Evolutionary conservation across 176 grass and related monocot species (phyloP).

Genomic region (Pharus latifolius): DNA sequence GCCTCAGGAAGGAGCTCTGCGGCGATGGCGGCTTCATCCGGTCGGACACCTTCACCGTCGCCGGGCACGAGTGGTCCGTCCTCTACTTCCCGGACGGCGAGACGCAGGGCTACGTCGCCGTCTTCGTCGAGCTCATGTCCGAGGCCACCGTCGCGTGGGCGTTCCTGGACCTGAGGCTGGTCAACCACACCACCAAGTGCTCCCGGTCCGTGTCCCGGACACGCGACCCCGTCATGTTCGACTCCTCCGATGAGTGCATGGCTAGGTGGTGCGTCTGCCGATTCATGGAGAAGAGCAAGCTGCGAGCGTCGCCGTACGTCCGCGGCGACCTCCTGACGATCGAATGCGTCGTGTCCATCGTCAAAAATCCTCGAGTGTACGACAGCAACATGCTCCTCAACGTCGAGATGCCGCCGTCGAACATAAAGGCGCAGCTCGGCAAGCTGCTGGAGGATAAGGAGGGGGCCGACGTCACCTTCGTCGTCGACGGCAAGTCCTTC

Average conservation of each 20-base stretch:
- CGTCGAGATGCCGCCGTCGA: not conserved
- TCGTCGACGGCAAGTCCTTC: not conserved
- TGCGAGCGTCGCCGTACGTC: not conserved
- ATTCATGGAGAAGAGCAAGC: not conserved
- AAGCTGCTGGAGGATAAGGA: not conserved
- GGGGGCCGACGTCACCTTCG: constrained; percentile 8
- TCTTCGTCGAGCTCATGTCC: not conserved
- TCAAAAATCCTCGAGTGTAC: not conserved
- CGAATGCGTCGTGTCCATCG: not conserved
- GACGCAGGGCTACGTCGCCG: not conserved
- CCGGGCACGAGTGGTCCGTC: not conserved
- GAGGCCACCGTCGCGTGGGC: not conserved
- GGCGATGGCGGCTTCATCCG: not conserved
- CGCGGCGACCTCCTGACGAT: not conserved
- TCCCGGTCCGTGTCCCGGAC: not conserved
- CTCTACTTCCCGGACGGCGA: not conserved
- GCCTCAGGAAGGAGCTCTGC: not conserved
- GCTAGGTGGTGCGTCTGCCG: too few relatives aligned
- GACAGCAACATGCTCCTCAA: not conserved
- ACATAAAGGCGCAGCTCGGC: not conserved
- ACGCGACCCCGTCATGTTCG: not conserved
- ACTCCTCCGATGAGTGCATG: not conserved
- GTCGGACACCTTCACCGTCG: not conserved
- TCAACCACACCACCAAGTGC: not conserved
- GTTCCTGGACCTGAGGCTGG: not conserved